phyloP scores from a whole-genome alignment of 2,329 filamentous ascomycete species.

The Trichoderma sp. region DNA sequence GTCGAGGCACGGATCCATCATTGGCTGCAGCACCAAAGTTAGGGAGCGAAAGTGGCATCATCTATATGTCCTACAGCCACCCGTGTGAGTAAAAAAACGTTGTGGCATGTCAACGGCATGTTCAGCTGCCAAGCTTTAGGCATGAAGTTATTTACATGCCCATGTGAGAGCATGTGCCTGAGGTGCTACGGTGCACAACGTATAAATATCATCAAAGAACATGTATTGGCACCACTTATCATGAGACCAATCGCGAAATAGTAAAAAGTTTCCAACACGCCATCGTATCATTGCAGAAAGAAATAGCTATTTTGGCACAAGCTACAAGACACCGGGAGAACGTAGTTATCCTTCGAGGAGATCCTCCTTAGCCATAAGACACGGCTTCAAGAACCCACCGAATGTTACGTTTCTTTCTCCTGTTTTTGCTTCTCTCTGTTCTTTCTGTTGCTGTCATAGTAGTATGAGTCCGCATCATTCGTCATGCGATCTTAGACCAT shows the following conservation, averaged over 20 bases:
- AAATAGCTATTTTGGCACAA: no score
- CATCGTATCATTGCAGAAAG: not conserved
- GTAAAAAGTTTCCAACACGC: not conserved
- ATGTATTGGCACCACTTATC: not conserved
- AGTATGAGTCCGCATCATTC: not conserved
- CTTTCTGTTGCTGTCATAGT: not conserved
- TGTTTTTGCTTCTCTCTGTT: no score
- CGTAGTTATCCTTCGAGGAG: not conserved
- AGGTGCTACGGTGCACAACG: slow-evolving; percentile 2
- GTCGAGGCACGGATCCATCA: not conserved
- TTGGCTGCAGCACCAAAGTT: not conserved
- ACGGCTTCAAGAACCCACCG: not conserved
- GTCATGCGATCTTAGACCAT: slow-evolving; percentile 2
- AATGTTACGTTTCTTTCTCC: not conserved
- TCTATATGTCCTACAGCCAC: not conserved
- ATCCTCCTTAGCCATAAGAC: not conserved
- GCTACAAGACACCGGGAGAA: not conserved
- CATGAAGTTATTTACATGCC: not conserved
- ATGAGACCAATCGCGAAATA: not conserved
- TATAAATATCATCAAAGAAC: not conserved
- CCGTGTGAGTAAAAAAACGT: not conserved
- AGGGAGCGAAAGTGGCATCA: not conserved
- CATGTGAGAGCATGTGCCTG: slow-evolving; percentile 16
- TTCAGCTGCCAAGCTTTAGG: not conserved
- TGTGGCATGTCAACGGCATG: not conserved